Evolutionary conservation across 176 grass and related monocot species (phyloP).

Genomic region (Poa annua): DNA sequence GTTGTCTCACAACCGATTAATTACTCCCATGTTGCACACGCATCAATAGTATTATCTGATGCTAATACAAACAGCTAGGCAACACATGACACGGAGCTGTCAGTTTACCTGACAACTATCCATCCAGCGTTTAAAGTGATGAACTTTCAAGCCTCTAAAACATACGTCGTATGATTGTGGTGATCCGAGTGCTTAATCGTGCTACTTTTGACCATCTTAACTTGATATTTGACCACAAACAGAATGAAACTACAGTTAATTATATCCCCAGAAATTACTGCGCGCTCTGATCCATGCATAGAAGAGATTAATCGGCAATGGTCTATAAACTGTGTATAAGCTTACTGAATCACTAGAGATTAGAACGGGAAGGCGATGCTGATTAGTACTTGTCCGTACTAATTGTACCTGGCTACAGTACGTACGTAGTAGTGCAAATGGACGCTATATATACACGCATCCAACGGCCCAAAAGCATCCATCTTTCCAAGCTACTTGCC

Average conservation of each 20-base stretch:
- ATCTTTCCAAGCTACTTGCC: conserved; percentile 34
- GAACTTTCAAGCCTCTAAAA: conserved; percentile 27
- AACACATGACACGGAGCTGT: conserved; percentile 33
- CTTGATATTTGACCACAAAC: conserved; percentile 11
- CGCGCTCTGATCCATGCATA: too few species aligned
- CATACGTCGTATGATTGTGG: not conserved
- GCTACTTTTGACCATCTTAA: not conserved
- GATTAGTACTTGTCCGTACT: conserved; percentile 51
- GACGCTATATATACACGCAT: conserved; percentile 43
- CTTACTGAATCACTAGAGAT: not conserved
- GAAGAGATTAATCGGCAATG: not conserved
- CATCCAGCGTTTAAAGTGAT: conserved; percentile 18
- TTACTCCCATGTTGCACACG: conserved; percentile 35
- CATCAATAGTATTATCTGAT: conserved; percentile 35
- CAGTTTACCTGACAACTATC: conserved; percentile 42
- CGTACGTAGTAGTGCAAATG: not conserved
- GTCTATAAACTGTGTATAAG: too few species aligned
- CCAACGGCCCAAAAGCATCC: conserved; percentile 45
- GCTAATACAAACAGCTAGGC: conserved; percentile 50
- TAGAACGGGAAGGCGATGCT: not conserved
- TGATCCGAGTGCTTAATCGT: conserved; percentile 5
- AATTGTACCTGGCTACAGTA: conserved; percentile 33
- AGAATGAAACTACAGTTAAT: not conserved
- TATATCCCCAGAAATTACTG: not conserved
- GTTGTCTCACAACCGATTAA: conserved; percentile 25